These are phyloP conservation scores for Chalara sp. DNA, from an alignment of 2,329 filamentous ascomycete species.

Conservation along the genomic window DNA sequence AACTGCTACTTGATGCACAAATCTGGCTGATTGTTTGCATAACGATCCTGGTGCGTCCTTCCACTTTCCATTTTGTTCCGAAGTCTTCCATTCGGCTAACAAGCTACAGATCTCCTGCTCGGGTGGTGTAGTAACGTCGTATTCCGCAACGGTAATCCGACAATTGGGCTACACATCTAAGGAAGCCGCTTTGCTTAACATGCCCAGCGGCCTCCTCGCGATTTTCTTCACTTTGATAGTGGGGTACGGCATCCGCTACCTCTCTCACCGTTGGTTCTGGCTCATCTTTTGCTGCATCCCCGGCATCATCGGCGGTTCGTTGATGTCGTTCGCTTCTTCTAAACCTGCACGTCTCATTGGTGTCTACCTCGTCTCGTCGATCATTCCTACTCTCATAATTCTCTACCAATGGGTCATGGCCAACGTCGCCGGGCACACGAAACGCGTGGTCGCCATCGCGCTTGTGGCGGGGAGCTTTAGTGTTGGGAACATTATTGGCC, in stretches of 20 bases:
- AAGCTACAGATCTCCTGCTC: constrained; percentile 33
- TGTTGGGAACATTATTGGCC: constrained; percentile 46
- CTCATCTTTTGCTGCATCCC: constrained; percentile 26
- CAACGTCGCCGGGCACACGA: constrained; percentile 41
- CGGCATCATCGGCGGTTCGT: constrained; percentile 24
- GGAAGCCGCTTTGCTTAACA: constrained; percentile 23
- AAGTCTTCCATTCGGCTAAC: constrained; percentile 27
- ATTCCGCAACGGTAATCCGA: constrained; percentile 19
- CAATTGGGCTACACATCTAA: constrained; percentile 32
- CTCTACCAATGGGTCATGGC: background rate
- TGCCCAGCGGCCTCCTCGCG: constrained; percentile 23
- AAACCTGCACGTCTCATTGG: constrained; percentile 31
- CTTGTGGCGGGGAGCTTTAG: constrained; percentile 42
- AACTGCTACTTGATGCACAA: constrained; percentile 32
- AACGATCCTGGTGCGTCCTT: constrained; percentile 15
- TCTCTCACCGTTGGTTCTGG: background rate
- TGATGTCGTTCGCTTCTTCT: constrained; percentile 29
- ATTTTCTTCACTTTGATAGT: background rate
- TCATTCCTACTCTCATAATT: constrained; percentile 32
- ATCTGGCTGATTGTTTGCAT: constrained; percentile 33
- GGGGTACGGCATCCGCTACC: background rate
- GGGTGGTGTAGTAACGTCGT: background rate
- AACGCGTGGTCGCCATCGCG: constrained; percentile 41
- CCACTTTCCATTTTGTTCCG: constrained; percentile 27
- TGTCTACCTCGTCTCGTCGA: constrained; percentile 42